These are phyloP conservation scores for Salvia sclarea DNA, from an alignment of 305 asterid genomes.

Conservation along the genomic window DNA sequence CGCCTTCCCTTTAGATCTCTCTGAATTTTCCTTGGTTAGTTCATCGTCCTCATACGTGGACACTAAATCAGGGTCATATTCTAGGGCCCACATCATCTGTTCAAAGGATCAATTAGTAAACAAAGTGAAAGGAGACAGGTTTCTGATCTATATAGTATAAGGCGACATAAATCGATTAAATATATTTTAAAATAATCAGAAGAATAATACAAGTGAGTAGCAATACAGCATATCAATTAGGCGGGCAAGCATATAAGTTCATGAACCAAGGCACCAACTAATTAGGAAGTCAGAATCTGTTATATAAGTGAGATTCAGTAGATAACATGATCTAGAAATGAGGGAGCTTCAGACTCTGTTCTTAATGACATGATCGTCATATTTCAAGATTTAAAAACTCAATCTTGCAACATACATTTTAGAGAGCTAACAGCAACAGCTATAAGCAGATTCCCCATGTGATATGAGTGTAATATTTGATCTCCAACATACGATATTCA, in stretches of 20 bases:
- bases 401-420: neutral
- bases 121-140: conserved; percentile 6
- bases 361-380: neutral
- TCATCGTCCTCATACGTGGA: conserved; percentile 64
- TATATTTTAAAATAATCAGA: neutral
- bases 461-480: neutral
- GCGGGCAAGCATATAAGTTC: conserved; percentile 13
- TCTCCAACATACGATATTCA: neutral
- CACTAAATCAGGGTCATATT: conserved; percentile 80
- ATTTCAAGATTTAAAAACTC: neutral
- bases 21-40: conserved; percentile 46
- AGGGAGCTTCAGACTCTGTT: conserved; percentile 1
- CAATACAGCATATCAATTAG: neutral
- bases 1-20: conserved; percentile 59
- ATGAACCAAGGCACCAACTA: neutral
- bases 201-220: neutral
- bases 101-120: conserved; percentile 25
- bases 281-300: neutral
- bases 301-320: neutral
- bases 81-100: conserved; percentile 99
- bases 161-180: neutral
- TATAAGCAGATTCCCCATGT: neutral
- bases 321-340: conserved; percentile 1
- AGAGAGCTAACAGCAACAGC: neutral
- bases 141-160: conserved; percentile 12